A percentile compares a stretch with the other conserved stretches of the same genome.
Evolutionary conservation across 805 yeast genomes (phyloP).

Genomic region (Candida hungchunana): DNA sequence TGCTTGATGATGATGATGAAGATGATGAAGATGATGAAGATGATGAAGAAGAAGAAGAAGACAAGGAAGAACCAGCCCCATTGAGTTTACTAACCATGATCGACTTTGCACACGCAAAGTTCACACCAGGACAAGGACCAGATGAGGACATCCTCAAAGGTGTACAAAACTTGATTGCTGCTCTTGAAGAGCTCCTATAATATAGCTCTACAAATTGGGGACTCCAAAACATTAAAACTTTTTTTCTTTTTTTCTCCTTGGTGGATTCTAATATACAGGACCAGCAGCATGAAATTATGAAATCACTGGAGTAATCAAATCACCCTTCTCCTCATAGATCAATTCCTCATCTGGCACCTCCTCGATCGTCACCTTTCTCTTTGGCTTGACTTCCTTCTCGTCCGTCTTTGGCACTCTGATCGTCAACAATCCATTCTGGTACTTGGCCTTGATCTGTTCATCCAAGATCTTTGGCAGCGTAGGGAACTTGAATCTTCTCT

Average conservation of each 20-base stretch:
- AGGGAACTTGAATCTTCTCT: slow-evolving; percentile 54
- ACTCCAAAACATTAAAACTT: no score
- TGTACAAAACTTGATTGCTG: slow-evolving; percentile 51
- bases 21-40: slow-evolving; percentile 30
- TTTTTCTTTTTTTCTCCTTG: no score
- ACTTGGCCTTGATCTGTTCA: slow-evolving; percentile 49
- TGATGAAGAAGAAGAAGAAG: slow-evolving; percentile 28
- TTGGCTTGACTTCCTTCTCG: slow-evolving; percentile 33
- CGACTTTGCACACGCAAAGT: slow-evolving; percentile 86
- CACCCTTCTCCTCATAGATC: slow-evolving; percentile 30
- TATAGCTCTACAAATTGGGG: no score
- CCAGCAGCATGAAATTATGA: no score
- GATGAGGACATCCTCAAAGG: slow-evolving; percentile 75
- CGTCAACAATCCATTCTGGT: slow-evolving; percentile 50
- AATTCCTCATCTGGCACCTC: slow-evolving; percentile 48
- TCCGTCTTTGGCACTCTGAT: slow-evolving; percentile 45
- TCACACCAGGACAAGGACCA: slow-evolving; percentile 56
- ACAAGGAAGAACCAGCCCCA: slow-evolving; percentile 26
- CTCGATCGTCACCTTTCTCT: slow-evolving; percentile 42
- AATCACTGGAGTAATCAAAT: no score
- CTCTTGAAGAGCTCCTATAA: slow-evolving; percentile 35
- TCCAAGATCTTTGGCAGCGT: slow-evolving; percentile 48
- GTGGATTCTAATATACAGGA: no score
- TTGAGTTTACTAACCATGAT: slow-evolving; percentile 65
- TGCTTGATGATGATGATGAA: slow-evolving; percentile 31